A percentile compares a stretch with the other conserved stretches of the same genome.
phyloP scores from a whole-genome alignment of 805 yeast genomes.

The Candida berthetii region DNA sequence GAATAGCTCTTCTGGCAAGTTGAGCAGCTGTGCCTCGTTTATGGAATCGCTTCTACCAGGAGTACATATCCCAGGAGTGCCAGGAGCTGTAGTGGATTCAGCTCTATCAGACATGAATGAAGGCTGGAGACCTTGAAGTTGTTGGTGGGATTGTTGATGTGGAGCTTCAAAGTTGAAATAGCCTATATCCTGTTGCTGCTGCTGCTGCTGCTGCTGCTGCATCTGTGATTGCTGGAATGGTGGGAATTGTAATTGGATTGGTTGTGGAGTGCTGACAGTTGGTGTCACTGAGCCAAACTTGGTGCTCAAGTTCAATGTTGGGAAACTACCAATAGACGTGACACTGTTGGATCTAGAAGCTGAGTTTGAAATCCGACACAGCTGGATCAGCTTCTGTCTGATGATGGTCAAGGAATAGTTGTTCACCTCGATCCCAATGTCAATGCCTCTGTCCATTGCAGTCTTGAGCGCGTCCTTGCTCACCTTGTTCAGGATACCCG shows the following conservation, averaged over 20 bases:
- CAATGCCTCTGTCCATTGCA: slow-evolving; percentile 25
- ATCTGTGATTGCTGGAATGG: slow-evolving; percentile 1
- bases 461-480: slow-evolving; percentile 46
- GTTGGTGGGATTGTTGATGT: slow-evolving; percentile 1
- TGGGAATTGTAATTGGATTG: not conserved
- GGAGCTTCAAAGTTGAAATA: not conserved
- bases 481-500: slow-evolving; percentile 56
- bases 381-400: slow-evolving; percentile 29
- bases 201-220: not conserved
- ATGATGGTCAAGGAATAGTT: slow-evolving; percentile 29
- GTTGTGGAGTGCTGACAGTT: not conserved
- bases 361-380: slow-evolving; percentile 8
- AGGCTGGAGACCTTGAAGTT: slow-evolving; percentile 10
- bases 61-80: not conserved
- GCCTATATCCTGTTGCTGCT: not conserved
- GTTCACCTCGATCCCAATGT: slow-evolving; percentile 31
- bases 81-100: not conserved
- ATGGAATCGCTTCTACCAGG: not conserved
- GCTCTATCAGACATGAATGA: slow-evolving; percentile 11
- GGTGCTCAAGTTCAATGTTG: slow-evolving; percentile 13
- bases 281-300: slow-evolving; percentile 9
- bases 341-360: slow-evolving; percentile 14
- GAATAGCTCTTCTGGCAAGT: slow-evolving; percentile 19
- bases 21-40: not conserved
- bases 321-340: slow-evolving; percentile 12